Evolutionary conservation across 805 yeast genomes (phyloP).

Genomic region (Metschnikowia shivogae): DNA sequence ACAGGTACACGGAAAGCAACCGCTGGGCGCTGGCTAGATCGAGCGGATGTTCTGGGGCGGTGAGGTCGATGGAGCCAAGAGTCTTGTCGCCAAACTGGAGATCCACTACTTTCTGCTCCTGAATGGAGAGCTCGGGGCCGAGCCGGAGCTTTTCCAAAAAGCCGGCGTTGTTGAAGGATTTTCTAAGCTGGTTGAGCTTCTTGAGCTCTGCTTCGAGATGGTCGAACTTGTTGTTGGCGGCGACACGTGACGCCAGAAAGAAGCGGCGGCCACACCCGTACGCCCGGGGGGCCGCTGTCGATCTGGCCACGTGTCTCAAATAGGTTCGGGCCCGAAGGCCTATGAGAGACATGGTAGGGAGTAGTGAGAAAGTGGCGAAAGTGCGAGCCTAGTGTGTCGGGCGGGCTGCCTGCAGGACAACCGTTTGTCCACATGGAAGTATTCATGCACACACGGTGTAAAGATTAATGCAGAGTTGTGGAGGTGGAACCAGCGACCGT

Average conservation of each 20-base stretch:
- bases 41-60: conserved; percentile 16
- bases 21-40: conserved; percentile 14
- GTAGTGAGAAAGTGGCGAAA: conserved; percentile 1
- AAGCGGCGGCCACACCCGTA: not conserved
- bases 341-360: conserved; percentile 4
- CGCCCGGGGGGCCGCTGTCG: not conserved
- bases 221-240: conserved; percentile 1
- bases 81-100: conserved; percentile 1
- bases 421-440: too few species aligned
- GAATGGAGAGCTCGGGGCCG: conserved; percentile 17
- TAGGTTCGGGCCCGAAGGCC: conserved; percentile 1
- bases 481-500: too few species aligned
- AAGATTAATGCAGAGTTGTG: too few species aligned
- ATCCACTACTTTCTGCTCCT: conserved; percentile 3
- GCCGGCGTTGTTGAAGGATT: conserved; percentile 20
- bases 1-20: conserved; percentile 17
- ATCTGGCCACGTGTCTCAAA: conserved; percentile 1
- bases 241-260: not conserved
- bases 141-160: conserved; percentile 23
- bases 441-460: too few species aligned
- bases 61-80: not conserved
- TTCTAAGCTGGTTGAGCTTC: conserved; percentile 15
- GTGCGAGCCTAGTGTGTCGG: not conserved
- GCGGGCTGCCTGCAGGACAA: too few species aligned
- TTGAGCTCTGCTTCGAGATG: conserved; percentile 2